These are phyloP conservation scores for Plasmodium malariae DNA, from an alignment of 169 alveolate genomes.

Conservation along the genomic window DNA sequence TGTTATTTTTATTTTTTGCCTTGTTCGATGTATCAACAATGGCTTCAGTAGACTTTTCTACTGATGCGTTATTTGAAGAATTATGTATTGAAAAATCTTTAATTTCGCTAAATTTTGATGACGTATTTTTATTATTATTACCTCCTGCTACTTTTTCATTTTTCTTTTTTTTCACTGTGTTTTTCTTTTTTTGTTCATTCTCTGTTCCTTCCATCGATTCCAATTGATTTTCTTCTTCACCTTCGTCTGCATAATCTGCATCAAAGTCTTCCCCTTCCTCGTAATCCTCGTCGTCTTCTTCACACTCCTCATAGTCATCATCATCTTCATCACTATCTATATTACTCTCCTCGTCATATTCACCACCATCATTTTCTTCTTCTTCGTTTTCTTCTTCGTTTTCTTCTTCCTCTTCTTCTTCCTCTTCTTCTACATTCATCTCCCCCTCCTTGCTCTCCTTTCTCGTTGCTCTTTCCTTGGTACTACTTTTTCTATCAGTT, in stretches of 20 bases:
- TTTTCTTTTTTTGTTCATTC: background rate
- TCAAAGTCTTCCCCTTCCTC: background rate
- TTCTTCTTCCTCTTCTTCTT: background rate
- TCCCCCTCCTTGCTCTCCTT: background rate
- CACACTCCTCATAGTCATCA: background rate
- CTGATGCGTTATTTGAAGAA: background rate
- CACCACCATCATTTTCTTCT: background rate
- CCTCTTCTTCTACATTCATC: background rate
- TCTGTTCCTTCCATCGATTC: conserved; percentile 4
- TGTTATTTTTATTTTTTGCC: background rate
- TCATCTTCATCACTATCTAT: background rate
- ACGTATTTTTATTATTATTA: background rate
- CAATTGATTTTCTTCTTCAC: background rate
- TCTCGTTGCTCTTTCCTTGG: background rate
- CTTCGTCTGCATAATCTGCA: background rate
- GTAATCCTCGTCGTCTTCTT: background rate
- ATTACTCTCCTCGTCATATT: background rate
- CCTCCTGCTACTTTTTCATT: background rate
- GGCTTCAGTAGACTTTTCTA: background rate
- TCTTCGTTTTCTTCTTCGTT: conserved; percentile 5
- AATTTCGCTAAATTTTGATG: conserved; percentile 23
- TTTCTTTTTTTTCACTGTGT: conserved; percentile 13
- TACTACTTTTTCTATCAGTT: background rate
- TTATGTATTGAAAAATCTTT: conserved; percentile 7
- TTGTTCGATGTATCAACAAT: conserved; percentile 4